phyloP scores from a whole-genome alignment of 441 rosid species.

The Pelargonium fulgidum region DNA sequence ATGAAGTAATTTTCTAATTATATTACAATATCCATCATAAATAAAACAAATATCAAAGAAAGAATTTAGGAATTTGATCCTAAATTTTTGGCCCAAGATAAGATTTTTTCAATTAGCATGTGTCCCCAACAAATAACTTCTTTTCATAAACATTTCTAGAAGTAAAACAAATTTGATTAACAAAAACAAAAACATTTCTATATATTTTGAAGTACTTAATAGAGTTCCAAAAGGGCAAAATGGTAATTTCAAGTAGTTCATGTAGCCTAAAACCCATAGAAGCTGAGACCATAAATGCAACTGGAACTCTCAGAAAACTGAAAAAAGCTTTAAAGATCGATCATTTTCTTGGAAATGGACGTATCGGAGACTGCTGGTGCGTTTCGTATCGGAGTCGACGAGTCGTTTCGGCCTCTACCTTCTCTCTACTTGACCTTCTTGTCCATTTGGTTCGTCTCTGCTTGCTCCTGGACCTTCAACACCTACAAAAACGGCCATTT shows the following conservation, averaged over 20 bases:
- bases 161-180: background rate
- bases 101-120: background rate
- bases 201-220: background rate
- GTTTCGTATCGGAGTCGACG: conserved; percentile 40
- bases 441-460: conserved; percentile 64
- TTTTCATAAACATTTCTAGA: background rate
- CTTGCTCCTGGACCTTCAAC: conserved; percentile 77
- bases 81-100: background rate
- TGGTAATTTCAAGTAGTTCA: background rate
- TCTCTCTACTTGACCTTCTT: conserved; percentile 59
- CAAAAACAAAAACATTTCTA: background rate
- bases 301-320: background rate
- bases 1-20: no score
- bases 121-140: background rate
- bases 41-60: background rate
- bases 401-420: conserved; percentile 70
- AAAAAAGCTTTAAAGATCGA: background rate
- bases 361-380: conserved; percentile 24
- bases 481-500: conserved; percentile 68
- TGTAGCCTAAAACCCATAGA: background rate
- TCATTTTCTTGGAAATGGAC: conserved; percentile 27
- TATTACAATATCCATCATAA: background rate
- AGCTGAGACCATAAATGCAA: background rate
- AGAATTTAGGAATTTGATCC: conserved; percentile 1
- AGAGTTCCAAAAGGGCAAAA: background rate